phyloP scores from a whole-genome alignment of 805 yeast genomes.

The Zygosaccharomyces pseudorouxii region DNA sequence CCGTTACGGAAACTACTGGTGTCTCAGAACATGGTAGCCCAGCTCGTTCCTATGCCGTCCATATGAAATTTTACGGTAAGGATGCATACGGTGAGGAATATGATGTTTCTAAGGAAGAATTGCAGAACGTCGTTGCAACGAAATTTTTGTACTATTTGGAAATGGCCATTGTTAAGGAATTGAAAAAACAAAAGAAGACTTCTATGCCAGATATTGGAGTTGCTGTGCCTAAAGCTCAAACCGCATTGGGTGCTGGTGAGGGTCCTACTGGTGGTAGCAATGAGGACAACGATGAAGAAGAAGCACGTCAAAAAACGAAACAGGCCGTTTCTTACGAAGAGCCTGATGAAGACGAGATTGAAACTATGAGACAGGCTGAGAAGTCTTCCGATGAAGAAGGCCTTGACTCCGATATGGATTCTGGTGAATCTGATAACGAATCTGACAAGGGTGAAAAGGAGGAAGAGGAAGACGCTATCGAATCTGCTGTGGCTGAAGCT shows the following conservation, averaged over 20 bases:
- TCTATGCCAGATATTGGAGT: slow-evolving; percentile 61
- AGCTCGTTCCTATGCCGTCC: slow-evolving; percentile 69
- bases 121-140: slow-evolving; percentile 62
- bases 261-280: slow-evolving; percentile 37
- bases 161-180: slow-evolving; percentile 67
- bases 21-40: slow-evolving; percentile 42
- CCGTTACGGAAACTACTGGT: slow-evolving; percentile 86
- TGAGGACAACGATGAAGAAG: slow-evolving; percentile 53
- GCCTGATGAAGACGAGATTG: slow-evolving; percentile 93
- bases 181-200: slow-evolving; percentile 69
- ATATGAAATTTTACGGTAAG: slow-evolving; percentile 67
- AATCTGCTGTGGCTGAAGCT: slow-evolving; percentile 25
- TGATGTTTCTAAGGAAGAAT: slow-evolving; percentile 75
- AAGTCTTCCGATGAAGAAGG: slow-evolving; percentile 69
- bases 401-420: slow-evolving; percentile 37
- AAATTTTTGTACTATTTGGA: slow-evolving; percentile 71
- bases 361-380: slow-evolving; percentile 80
- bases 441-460: slow-evolving; percentile 42
- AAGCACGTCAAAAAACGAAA: slow-evolving; percentile 56
- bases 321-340: slow-evolving; percentile 91
- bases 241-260: slow-evolving; percentile 39
- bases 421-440: slow-evolving; percentile 42
- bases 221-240: slow-evolving; percentile 58
- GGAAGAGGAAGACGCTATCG: slow-evolving; percentile 29
- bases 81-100: slow-evolving; percentile 81